Percentiles rank a stretch among this genome's conserved stretches.
Evolutionary conservation across 2,329 filamentous ascomycete genomes (phyloP).

Genomic region (Simplicillium sp.): DNA sequence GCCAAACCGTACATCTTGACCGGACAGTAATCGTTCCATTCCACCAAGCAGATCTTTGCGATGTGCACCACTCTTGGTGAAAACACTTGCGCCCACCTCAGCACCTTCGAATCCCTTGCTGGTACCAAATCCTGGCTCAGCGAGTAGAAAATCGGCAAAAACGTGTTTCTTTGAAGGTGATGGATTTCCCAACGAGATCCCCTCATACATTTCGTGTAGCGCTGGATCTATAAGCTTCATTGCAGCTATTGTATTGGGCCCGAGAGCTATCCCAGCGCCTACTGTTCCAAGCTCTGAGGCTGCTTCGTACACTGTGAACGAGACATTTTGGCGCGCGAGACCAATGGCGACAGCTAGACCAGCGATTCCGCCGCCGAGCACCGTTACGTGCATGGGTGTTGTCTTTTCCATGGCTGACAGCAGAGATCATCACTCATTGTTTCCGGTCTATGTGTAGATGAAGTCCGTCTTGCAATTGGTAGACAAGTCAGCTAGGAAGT

Average conservation of each 20-base stretch:
- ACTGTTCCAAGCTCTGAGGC: slow-evolving; percentile 1
- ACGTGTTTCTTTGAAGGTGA: neutral
- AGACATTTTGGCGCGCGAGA: neutral
- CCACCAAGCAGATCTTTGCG: neutral
- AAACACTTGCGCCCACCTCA: neutral
- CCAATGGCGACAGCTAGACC: slow-evolving; percentile 4
- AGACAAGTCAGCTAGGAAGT: too few relatives aligned
- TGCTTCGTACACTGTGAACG: slow-evolving; percentile 3
- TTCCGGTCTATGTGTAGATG: too few relatives aligned
- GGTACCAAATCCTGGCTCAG: neutral
- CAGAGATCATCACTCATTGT: too few relatives aligned
- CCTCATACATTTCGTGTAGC: neutral
- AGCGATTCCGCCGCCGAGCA: slow-evolving; percentile 5
- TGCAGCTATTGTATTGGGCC: slow-evolving; percentile 1
- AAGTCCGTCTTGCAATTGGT: too few relatives aligned
- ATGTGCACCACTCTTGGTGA: neutral
- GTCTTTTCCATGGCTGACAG: too few relatives aligned
- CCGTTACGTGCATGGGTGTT: slow-evolving; percentile 1
- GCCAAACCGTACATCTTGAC: neutral
- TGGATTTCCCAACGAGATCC: neutral
- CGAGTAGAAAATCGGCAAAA: neutral
- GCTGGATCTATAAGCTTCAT: slow-evolving; percentile 2
- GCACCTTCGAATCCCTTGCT: neutral
- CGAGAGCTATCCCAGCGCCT: slow-evolving; percentile 3
- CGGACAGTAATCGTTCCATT: neutral